Percentiles rank a stretch among this genome's conserved stretches.
These are phyloP conservation scores for Neurospora sublineolata DNA, from an alignment of 495 filamentous ascomycete species.

Conservation along the genomic window DNA sequence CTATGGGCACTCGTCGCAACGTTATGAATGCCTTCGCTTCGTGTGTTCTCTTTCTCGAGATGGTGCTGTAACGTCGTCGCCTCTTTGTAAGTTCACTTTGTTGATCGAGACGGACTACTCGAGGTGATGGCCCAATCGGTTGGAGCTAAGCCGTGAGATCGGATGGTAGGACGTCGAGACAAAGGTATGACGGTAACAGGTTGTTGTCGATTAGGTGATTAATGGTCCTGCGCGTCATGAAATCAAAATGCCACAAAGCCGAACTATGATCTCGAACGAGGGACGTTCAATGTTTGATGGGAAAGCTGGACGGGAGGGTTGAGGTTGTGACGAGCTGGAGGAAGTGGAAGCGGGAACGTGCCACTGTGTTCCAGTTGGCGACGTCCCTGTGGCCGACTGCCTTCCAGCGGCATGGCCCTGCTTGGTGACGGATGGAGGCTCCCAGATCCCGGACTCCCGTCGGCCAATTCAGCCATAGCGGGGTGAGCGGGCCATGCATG, in stretches of 20 bases:
- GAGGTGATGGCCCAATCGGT: background rate
- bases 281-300: background rate
- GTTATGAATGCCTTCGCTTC: background rate
- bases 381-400: slow-evolving; percentile 1
- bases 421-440: background rate
- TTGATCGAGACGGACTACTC: background rate
- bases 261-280: background rate
- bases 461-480: background rate
- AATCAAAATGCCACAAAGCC: background rate
- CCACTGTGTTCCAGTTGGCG: slow-evolving; percentile 5
- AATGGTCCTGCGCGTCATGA: background rate
- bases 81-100: background rate
- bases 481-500: background rate
- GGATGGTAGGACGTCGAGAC: background rate
- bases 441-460: background rate
- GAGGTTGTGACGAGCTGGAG: background rate
- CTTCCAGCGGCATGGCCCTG: background rate
- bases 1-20: background rate
- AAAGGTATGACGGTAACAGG: background rate
- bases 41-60: background rate
- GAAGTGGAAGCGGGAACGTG: background rate
- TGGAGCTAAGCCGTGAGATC: background rate
- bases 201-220: background rate
- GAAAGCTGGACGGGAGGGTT: background rate
- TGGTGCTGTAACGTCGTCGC: background rate